Base-by-base conservation (phyloP, 108 stramenopile genomes). In the Pseudonitzschia multiseries region DNA sequence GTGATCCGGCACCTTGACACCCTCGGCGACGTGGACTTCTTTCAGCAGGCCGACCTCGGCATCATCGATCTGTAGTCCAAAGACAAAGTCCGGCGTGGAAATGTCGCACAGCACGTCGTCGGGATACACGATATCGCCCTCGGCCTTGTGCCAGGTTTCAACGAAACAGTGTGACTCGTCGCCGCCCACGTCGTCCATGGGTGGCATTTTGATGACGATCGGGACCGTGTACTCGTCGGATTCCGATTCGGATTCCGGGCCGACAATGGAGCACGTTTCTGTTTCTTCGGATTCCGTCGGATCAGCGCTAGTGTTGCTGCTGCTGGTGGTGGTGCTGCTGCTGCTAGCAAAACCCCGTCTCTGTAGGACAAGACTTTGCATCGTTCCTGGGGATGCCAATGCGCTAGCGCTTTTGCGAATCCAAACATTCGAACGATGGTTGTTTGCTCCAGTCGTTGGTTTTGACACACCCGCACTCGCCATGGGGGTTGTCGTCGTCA, bases 11-110 rank as follows among this genome's bases (percentile, higher is more conserved):
- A 65, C 73, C 31, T 12, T n/a, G 9, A 78, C 66, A 41, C 70
- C 69, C 24, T 27, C 85, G 22, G 72, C 26, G 15, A 83, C 77
- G 28, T 76, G 57, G 70, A 84, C 82, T 21, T 81, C 66, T 8
- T 70, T 75, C 77, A 84, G 80, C 21, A 84, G 74, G 15, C 61
- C 61, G 31, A 74, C 68, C 17, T 80, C 74, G 51, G 76, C 78
- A 68, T 84, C 86, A 4, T 87, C 86, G 12, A 65, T 75, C n/a
- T 68, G 52, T 79, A 87, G 80, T 8, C 81, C 83, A 83, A 87
- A 84, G 14, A 76, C 80, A 73, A 86, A 86, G 53, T 78, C 75
- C 0, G 74, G 72, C 4, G 84, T 87, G 33, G 79, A 61, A 68
- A 87, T 80, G 57, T 84, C 86, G 67, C 86, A 84, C 21, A 84